Evolutionary conservation across 225 moss, liverwort and hornwort species (phyloP), one percentile per base, ranked within the genome.

Genomic region (Lunularia cruciata): DNA sequence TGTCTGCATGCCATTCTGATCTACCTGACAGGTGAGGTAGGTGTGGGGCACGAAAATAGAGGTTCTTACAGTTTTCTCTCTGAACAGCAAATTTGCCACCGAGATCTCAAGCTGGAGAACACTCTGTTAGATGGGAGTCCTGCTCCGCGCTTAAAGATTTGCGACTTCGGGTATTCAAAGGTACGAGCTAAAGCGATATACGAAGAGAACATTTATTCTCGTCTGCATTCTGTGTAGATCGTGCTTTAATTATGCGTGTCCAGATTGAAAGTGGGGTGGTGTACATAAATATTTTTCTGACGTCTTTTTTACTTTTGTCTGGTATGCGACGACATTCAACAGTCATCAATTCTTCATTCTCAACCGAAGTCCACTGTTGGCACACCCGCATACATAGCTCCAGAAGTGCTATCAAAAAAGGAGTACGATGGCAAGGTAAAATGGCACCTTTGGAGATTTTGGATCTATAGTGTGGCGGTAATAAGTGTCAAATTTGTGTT

Each of bases 311-410:
- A 9, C 27, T 10, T n/a, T 57, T 31, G 33, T 32, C 33, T 61
- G 20, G 22, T 61, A 22, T 38, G 23, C 37, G 23, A 14, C 40
- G 36, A 39, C 12, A 33, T 57, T n/a, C 53, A 60, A 60, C 89
- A 98, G 98, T 98, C 98, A 0, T 91, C 93, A 34, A 45, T 98
- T 63, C 51, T 98, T 40, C 98, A 98, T 32, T 98, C 98, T 0
- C 98, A 98, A 75, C 98, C 98, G 0, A 98, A 98, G 83, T 98
- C 98, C 28, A 98, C 98, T 2, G 98, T 98, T 64, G 98, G 98
- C 13, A 93, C 98, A 22, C 98, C 98, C 63, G 98, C 93, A 0
- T 98, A 98, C 65, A 93, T 98, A 69, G 98, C 98, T 1, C 98
- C 98, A 0, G 98, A 98, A 76, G 98, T 98, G 7, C 46, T 98